phyloP scores from a whole-genome alignment of 2,329 filamentous ascomycete species.

The Cladosporium sp. region DNA sequence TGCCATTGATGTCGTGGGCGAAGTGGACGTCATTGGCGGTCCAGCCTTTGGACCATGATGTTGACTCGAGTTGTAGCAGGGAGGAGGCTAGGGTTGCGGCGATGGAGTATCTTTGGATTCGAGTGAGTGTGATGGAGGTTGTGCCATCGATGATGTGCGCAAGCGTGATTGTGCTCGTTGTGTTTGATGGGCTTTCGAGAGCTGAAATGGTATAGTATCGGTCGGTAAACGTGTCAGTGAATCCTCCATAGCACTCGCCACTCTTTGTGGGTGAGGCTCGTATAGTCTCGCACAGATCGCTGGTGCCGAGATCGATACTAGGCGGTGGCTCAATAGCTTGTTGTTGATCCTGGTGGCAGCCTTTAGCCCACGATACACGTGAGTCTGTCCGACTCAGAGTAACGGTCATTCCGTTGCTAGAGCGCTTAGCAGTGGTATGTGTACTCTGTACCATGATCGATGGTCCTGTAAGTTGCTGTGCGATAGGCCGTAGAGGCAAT shows the following conservation, averaged over 20 bases:
- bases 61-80: slow-evolving; percentile 30
- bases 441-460: neutral
- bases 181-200: neutral
- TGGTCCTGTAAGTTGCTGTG: neutral
- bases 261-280: neutral
- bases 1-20: neutral
- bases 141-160: slow-evolving; percentile 14
- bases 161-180: slow-evolving; percentile 3
- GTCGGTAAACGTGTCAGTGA: neutral
- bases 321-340: no score
- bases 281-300: neutral
- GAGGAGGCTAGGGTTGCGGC: slow-evolving; percentile 30
- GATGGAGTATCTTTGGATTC: slow-evolving; percentile 30
- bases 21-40: slow-evolving; percentile 5
- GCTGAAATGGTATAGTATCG: slow-evolving; percentile 6
- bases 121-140: slow-evolving; percentile 20
- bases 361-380: neutral
- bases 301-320: neutral
- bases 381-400: neutral
- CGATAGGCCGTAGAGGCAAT: neutral
- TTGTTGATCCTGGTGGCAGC: neutral
- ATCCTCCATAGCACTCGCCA: neutral
- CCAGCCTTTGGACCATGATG: slow-evolving; percentile 30
- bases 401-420: neutral
- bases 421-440: neutral